Conservation (phyloP, 202 grass and related monocot genomes). For the Carex arenaria region DNA sequence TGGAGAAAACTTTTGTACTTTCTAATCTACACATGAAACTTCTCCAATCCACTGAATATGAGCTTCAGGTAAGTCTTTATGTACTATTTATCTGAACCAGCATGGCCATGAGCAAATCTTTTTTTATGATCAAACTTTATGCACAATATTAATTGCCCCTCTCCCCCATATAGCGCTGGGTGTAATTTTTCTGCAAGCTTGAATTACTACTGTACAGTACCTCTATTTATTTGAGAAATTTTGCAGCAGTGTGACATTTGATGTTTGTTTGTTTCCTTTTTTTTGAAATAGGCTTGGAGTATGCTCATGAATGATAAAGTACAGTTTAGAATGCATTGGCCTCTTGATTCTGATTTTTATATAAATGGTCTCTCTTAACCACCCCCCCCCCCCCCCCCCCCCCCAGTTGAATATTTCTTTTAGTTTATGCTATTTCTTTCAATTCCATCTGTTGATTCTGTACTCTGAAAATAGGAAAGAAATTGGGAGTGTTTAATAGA, state of each 20-base stretch:
- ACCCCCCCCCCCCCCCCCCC: neutral
- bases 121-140: neutral
- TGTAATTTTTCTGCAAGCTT: neutral
- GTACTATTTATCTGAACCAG: neutral
- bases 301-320: conserved; percentile 96
- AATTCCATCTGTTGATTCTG: neutral
- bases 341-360: conserved; percentile 64
- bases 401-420: neutral
- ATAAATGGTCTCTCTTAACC: conserved; percentile 52
- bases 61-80: conserved; percentile 67
- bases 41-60: conserved; percentile 52
- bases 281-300: conserved; percentile 66
- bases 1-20: conserved; percentile 77
- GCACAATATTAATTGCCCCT: neutral
- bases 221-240: neutral
- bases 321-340: conserved; percentile 96
- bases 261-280: conserved; percentile 18
- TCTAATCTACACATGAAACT: conserved; percentile 65
- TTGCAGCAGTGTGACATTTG: neutral
- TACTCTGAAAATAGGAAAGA: neutral
- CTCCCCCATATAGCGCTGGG: neutral
- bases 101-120: neutral
- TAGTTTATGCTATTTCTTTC: neutral
- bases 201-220: neutral
- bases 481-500: conserved; percentile 54